Base-by-base conservation (phyloP, 306 rosid species). In the Casuarina glauca region DNA sequence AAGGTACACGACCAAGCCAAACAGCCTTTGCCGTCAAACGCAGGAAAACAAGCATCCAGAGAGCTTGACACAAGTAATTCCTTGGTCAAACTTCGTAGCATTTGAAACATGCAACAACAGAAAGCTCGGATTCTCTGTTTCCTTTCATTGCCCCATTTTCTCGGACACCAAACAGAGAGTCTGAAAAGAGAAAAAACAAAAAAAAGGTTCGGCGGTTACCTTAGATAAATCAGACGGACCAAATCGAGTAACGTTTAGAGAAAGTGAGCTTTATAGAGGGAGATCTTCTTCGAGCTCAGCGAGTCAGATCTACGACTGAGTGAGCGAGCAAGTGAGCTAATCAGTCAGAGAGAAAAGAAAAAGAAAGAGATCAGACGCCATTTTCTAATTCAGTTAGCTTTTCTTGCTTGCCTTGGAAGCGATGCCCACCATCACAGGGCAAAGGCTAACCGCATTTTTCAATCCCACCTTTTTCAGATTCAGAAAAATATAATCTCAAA, bases 371-470 rank as follows among this genome's bases (percentile, higher is more conserved):
- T 38, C 20, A 9, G 44, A 73, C 48, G 61, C 26, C 32, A 49
- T 49, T 17, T 43, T 20, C 46, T 19, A 63, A 76, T 46, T 20
- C 63, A 26, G 12, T 72, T 39, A 53, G 83, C 70, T 54, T 73
- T 58, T 78, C 48, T 88, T 78, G 67, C 96, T 91, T 95, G 97
- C 84, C 97, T 92, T 89, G 74, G 90, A 92, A 92, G 98, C 86
- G 97, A 85, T 79, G 90, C 82, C 86, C 84, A 78, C 78, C 85
- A 70, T 87, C 81, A 83, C 83, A 79, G 84, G 82, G 58, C 82
- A 82, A 86, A 80, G 83, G 79, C 76, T 81, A 79, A 72, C 86
- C 77, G 78, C 91, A 87, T 75, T 86, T 85, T 72, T 77, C 76
- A 89, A 83, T 85, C 82, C 80, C 53, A 79, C 83, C 62, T 76